These are phyloP conservation scores for Trametes cingulata DNA, from an alignment of 768 basidiomycete genomes.

Conservation along the genomic window DNA sequence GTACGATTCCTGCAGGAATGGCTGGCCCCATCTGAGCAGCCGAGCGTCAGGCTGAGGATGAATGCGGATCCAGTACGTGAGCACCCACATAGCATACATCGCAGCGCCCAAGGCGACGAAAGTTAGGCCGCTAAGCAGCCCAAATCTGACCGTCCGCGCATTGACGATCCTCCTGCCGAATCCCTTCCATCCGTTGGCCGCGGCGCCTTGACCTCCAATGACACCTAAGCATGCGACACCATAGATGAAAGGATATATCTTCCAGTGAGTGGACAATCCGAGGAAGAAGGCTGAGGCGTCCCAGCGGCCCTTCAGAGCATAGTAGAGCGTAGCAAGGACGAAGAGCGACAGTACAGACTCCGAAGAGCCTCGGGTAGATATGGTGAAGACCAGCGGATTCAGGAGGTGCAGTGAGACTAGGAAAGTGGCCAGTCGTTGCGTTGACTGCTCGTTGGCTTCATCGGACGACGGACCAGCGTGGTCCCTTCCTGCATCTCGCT, in stretches of 20 bases:
- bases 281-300: constrained; percentile 67
- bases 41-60: not conserved
- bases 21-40: constrained; percentile 81
- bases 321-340: constrained; percentile 70
- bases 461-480: not conserved
- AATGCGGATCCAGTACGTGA: not conserved
- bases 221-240: constrained; percentile 73
- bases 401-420: constrained; percentile 77
- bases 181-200: constrained; percentile 24
- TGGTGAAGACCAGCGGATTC: constrained; percentile 93
- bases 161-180: constrained; percentile 49
- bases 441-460: not conserved
- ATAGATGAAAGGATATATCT: constrained; percentile 95
- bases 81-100: constrained; percentile 75
- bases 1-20: constrained; percentile 90
- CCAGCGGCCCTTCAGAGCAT: constrained; percentile 59
- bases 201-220: constrained; percentile 34
- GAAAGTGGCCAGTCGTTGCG: constrained; percentile 45
- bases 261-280: constrained; percentile 91
- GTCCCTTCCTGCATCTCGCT: not conserved
- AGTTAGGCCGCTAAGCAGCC: constrained; percentile 63
- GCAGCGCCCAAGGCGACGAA: constrained; percentile 60
- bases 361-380: constrained; percentile 95
- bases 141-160: constrained; percentile 60
- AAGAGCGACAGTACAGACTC: constrained; percentile 84